Conservation (phyloP, 192 early-diverging fungal species). For the Diversispora eburnea region DNA sequence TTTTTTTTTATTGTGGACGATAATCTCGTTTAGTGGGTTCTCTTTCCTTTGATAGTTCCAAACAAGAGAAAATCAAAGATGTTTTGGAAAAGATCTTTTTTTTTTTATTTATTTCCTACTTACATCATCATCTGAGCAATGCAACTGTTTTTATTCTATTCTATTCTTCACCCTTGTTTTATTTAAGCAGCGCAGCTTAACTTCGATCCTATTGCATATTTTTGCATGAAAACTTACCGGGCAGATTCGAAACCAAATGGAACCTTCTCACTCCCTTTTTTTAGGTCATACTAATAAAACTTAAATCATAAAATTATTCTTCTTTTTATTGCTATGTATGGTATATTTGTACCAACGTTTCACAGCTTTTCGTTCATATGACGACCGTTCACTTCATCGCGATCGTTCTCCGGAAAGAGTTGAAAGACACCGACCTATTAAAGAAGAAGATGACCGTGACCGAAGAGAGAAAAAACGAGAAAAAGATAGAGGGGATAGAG, state of each 20-base stretch:
- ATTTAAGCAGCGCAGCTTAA: slow-evolving; percentile 29
- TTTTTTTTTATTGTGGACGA: slow-evolving; percentile 28
- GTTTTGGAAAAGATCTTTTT: not conserved
- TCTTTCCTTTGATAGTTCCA: slow-evolving; percentile 26
- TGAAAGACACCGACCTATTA: slow-evolving; percentile 31
- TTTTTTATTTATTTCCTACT: slow-evolving; percentile 13
- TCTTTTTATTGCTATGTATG: slow-evolving; percentile 12
- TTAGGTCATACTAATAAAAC: slow-evolving; percentile 32
- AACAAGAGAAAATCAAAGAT: slow-evolving; percentile 21
- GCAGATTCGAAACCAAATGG: slow-evolving; percentile 15
- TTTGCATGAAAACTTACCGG: slow-evolving; percentile 22
- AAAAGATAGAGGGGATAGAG: slow-evolving; percentile 30
- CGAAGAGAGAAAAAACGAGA: slow-evolving; percentile 38
- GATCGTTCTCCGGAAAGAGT: slow-evolving; percentile 38
- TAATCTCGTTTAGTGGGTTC: slow-evolving; percentile 40
- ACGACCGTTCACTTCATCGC: slow-evolving; percentile 26
- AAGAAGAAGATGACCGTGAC: slow-evolving; percentile 38
- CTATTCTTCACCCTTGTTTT: slow-evolving; percentile 19
- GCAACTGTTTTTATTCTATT: not conserved
- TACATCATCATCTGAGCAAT: slow-evolving; percentile 12
- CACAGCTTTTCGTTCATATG: slow-evolving; percentile 9
- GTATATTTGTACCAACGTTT: not conserved
- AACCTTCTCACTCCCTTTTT: slow-evolving; percentile 26
- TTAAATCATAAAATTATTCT: slow-evolving; percentile 22
- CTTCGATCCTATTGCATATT: slow-evolving; percentile 26